These are phyloP conservation scores for Lactarius evosmus DNA, from an alignment of 768 basidiomycete species.

Conservation along the genomic window DNA sequence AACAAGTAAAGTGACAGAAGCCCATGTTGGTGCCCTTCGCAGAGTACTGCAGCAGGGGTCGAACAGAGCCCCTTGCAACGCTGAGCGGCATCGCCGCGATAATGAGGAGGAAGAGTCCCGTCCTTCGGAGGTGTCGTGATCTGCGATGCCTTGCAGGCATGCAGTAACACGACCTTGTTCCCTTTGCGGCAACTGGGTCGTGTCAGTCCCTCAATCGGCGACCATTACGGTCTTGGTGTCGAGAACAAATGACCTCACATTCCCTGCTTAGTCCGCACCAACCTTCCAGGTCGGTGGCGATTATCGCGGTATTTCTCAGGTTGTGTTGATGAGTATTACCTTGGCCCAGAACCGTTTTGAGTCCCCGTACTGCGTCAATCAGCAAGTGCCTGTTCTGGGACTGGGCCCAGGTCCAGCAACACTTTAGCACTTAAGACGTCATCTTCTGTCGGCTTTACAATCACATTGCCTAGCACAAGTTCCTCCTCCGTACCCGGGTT, in stretches of 20 bases:
- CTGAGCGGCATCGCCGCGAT: slow-evolving; percentile 36
- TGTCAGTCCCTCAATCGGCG: slow-evolving; percentile 42
- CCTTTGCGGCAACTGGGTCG: background rate
- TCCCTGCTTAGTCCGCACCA: slow-evolving; percentile 56
- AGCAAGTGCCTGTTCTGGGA: slow-evolving; percentile 55
- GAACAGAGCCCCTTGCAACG: slow-evolving; percentile 38
- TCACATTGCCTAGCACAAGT: slow-evolving; percentile 12
- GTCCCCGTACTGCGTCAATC: background rate
- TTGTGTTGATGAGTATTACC: slow-evolving; percentile 47
- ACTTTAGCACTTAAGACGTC: slow-evolving; percentile 27
- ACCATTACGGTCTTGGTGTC: slow-evolving; percentile 55
- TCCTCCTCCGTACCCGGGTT: slow-evolving; percentile 32
- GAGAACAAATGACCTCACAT: slow-evolving; percentile 67
- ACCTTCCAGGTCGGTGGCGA: slow-evolving; percentile 47
- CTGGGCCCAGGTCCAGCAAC: slow-evolving; percentile 30
- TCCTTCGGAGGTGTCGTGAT: slow-evolving; percentile 46
- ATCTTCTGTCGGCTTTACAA: slow-evolving; percentile 5
- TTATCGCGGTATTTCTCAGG: slow-evolving; percentile 51
- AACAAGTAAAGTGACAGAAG: slow-evolving; percentile 51
- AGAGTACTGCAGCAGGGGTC: slow-evolving; percentile 41
- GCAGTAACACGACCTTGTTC: slow-evolving; percentile 33
- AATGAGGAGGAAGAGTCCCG: slow-evolving; percentile 40
- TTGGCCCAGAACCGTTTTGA: background rate
- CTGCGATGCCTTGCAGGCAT: slow-evolving; percentile 46
- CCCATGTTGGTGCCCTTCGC: slow-evolving; percentile 44